Conservation (phyloP, 2,329 filamentous ascomycete species). For the Aspergillus fumigatiaffinis region DNA sequence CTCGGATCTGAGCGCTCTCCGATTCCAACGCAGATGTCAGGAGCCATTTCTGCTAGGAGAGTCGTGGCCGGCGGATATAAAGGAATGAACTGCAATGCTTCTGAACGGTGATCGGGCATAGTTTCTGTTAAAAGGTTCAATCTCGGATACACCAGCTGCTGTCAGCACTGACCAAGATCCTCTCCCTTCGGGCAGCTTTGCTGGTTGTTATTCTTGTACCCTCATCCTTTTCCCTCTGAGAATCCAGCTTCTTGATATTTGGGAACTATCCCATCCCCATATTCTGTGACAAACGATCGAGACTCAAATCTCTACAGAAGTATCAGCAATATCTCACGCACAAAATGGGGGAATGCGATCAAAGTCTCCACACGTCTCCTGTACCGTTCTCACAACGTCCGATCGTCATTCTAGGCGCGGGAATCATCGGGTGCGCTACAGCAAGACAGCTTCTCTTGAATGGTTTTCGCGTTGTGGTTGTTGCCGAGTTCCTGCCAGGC, state of each 20-base stretch:
- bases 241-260: not conserved
- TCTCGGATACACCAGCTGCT: not conserved
- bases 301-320: not conserved
- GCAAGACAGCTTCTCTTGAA: slow-evolving; percentile 33
- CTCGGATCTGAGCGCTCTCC: slow-evolving; percentile 12
- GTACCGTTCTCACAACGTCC: slow-evolving; percentile 32
- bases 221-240: not conserved
- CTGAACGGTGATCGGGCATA: not conserved
- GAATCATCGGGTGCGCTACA: slow-evolving; percentile 38
- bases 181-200: not conserved
- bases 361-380: slow-evolving; percentile 17
- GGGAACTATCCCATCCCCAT: not conserved
- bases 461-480: slow-evolving; percentile 33
- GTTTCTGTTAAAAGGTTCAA: not conserved
- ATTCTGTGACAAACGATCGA: not conserved
- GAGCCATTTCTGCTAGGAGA: not conserved
- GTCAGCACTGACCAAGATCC: not conserved
- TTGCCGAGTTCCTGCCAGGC: slow-evolving; percentile 36
- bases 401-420: slow-evolving; percentile 36
- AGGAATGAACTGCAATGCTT: no score
- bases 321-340: not conserved
- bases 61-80: not conserved
- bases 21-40: not conserved
- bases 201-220: not conserved
- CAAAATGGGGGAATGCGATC: slow-evolving; percentile 18